Conservation (phyloP, 2,329 filamentous ascomycete species). For the Colletotrichum acutatum region DNA sequence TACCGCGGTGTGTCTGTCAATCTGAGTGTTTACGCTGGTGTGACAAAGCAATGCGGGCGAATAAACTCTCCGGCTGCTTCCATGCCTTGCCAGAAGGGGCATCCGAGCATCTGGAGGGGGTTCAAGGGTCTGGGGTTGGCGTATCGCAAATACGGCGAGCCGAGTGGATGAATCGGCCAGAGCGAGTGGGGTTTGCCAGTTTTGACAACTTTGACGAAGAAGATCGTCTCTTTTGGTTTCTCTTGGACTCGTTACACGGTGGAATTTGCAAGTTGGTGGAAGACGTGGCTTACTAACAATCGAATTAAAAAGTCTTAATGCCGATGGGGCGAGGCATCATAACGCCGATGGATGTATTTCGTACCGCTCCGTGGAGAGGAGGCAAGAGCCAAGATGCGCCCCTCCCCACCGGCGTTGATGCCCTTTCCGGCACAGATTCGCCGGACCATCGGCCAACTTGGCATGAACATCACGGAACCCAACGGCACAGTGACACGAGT, state of each 20-base stretch:
- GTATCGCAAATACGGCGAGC: conserved; percentile 1
- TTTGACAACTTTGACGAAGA: neutral
- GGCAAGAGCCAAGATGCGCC: no score
- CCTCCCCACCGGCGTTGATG: conserved; percentile 15
- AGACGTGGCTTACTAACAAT: neutral
- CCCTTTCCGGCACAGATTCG: conserved; percentile 5
- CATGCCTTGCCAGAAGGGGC: conserved; percentile 27
- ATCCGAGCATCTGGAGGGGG: neutral
- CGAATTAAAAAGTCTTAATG: neutral
- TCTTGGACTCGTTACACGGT: neutral
- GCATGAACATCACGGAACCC: neutral
- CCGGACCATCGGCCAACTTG: neutral
- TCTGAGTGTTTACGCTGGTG: neutral
- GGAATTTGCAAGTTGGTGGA: neutral
- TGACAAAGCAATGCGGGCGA: conserved; percentile 30
- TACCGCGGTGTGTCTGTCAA: no score
- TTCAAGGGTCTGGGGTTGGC: conserved; percentile 19
- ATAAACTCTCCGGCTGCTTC: conserved; percentile 31
- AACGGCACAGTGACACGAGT: no score
- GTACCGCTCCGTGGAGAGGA: neutral
- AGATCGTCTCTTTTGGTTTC: neutral
- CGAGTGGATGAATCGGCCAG: conserved; percentile 22
- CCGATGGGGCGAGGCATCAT: conserved; percentile 20
- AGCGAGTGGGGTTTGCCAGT: conserved; percentile 21
- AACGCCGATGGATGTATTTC: conserved; percentile 23